Conservation (phyloP, 2,329 filamentous ascomycete genomes). For the Xylaria sp. region DNA sequence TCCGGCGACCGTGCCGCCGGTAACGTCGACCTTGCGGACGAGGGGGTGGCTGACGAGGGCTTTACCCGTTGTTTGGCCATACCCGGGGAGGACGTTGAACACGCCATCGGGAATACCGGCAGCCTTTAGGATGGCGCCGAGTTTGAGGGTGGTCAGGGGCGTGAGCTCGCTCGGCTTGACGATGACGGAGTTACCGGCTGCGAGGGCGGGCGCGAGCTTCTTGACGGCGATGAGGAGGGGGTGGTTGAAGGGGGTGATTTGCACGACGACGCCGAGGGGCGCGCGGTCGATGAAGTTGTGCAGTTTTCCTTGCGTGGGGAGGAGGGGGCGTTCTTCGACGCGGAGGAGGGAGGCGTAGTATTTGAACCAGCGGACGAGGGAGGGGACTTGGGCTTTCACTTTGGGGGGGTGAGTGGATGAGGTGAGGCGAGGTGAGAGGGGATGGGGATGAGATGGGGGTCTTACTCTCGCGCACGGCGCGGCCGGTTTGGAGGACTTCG, state of each 20-base stretch:
- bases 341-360: conserved; percentile 65
- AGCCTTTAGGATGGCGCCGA: conserved; percentile 55
- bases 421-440: not conserved
- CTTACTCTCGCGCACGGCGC: conserved; percentile 56
- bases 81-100: conserved; percentile 56
- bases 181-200: conserved; percentile 54
- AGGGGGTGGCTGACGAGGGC: conserved; percentile 48
- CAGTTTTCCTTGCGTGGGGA: conserved; percentile 58
- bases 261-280: conserved; percentile 53
- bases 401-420: not conserved
- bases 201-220: conserved; percentile 57
- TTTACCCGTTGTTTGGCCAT: conserved; percentile 48
- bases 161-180: conserved; percentile 60
- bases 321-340: conserved; percentile 60
- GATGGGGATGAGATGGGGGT: not conserved
- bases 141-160: conserved; percentile 54
- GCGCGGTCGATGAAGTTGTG: conserved; percentile 52
- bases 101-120: conserved; percentile 68
- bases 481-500: conserved; percentile 64
- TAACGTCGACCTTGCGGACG: conserved; percentile 66
- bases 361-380: conserved; percentile 63
- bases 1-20: conserved; percentile 67
- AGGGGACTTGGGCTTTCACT: conserved; percentile 61
- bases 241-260: conserved; percentile 56
- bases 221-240: conserved; percentile 53